These are phyloP conservation scores for Fusarium burgessii DNA, from an alignment of 2,329 filamentous ascomycete genomes.

Conservation along the genomic window DNA sequence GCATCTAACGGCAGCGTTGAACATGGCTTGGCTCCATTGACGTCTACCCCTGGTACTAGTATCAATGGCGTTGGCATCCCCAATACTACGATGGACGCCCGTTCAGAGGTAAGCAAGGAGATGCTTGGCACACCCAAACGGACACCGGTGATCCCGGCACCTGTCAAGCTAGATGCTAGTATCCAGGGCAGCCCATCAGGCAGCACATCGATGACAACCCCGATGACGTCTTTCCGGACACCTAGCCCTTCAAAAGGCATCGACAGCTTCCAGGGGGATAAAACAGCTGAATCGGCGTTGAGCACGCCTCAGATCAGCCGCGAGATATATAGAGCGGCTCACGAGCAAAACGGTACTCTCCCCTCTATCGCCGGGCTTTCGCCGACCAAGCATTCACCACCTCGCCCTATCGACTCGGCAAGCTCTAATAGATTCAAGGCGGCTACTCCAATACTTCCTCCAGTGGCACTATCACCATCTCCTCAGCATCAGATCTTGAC, in stretches of 20 bases:
- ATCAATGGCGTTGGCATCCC: constrained; percentile 26
- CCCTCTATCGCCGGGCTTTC: constrained; percentile 62
- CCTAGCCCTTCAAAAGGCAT: constrained; percentile 44
- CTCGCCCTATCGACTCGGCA: constrained; percentile 49
- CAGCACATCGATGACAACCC: constrained; percentile 25
- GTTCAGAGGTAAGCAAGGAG: constrained; percentile 15
- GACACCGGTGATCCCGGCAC: constrained; percentile 41
- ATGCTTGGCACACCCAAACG: constrained; percentile 18
- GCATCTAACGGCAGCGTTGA: constrained; percentile 19
- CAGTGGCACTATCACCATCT: constrained; percentile 68
- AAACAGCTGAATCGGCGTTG: constrained; percentile 43
- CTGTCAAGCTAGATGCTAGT: constrained; percentile 40
- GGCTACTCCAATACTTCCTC: constrained; percentile 65
- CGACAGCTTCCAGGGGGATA: constrained; percentile 40
- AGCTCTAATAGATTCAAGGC: constrained; percentile 48
- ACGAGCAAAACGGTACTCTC: constrained; percentile 51
- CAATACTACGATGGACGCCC: constrained; percentile 3
- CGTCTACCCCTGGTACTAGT: constrained; percentile 23
- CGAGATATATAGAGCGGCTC: constrained; percentile 45
- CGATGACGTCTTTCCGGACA: constrained; percentile 37
- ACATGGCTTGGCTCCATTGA: constrained; percentile 24
- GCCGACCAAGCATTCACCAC: constrained; percentile 65
- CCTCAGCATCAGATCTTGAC: constrained; percentile 68
- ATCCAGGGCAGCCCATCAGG: constrained; percentile 24
- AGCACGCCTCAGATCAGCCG: constrained; percentile 47